Conservation (phyloP, 495 filamentous ascomycete species). For the Xylaria sp. region DNA sequence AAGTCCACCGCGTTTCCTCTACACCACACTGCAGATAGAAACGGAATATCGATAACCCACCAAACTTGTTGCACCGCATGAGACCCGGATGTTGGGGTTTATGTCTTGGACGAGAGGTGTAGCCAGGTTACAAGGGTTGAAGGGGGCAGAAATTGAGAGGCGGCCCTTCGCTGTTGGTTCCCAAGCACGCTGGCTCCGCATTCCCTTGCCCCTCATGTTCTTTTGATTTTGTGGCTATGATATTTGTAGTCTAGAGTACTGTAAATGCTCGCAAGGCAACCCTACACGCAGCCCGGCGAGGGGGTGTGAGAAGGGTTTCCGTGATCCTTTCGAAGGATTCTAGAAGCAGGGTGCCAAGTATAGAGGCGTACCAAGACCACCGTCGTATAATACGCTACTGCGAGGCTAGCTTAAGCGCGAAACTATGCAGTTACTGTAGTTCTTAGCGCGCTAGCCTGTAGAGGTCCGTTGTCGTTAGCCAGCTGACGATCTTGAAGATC, state of each 20-base stretch:
- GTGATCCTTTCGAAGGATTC: not conserved
- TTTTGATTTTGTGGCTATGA: not conserved
- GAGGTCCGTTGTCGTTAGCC: not conserved
- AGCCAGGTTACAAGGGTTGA: not conserved
- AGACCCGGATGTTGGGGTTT: not conserved
- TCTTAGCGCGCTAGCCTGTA: not conserved
- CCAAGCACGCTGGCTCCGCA: not conserved
- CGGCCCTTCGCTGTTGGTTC: not conserved
- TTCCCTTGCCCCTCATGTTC: not conserved
- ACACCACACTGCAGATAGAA: not conserved
- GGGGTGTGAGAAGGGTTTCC: not conserved
- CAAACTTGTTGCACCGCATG: not conserved
- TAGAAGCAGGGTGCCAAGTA: constrained; percentile 1
- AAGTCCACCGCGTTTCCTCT: not conserved
- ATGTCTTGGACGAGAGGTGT: not conserved
- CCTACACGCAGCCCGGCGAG: not conserved
- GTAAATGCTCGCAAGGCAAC: not conserved
- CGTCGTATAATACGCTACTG: not conserved
- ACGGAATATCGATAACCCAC: not conserved
- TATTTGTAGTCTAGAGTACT: not conserved
- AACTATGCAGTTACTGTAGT: not conserved
- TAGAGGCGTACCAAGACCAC: not conserved
- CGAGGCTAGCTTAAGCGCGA: not conserved
- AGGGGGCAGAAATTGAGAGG: not conserved
- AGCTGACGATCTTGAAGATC: not conserved